Percentiles rank a stretch among this genome's conserved stretches.
Conservation (phyloP, 306 rosid genomes). For the Fagus sylvatica region DNA sequence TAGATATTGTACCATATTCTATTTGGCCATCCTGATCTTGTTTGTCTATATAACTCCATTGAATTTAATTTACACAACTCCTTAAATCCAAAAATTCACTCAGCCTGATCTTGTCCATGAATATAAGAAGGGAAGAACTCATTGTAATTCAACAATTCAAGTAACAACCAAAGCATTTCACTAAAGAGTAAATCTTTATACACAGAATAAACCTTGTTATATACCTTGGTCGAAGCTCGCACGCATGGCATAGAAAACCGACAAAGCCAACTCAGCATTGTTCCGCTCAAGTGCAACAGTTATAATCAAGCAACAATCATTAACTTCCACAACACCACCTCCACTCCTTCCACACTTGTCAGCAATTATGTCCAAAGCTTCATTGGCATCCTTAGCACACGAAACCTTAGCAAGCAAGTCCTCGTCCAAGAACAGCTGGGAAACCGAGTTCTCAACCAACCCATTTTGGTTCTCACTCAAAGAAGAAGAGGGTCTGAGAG, state of each 20-base stretch:
- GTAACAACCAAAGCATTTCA: background rate
- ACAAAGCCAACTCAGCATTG: conserved; percentile 68
- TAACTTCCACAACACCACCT: conserved; percentile 52
- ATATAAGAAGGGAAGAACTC: background rate
- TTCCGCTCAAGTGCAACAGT: conserved; percentile 66
- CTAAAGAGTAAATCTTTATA: background rate
- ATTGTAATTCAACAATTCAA: background rate
- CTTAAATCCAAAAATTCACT: background rate
- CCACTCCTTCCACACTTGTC: conserved; percentile 31
- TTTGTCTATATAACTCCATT: background rate
- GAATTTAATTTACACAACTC: background rate
- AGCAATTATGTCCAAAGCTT: conserved; percentile 53
- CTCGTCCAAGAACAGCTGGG: conserved; percentile 41
- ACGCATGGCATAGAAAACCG: conserved; percentile 84
- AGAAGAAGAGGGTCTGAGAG: conserved; percentile 41
- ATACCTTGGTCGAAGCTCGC: conserved; percentile 64
- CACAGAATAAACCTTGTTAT: background rate
- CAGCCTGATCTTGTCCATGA: too few relatives aligned
- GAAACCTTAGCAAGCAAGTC: conserved; percentile 42
- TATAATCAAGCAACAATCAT: conserved; percentile 61
- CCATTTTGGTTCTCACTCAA: conserved; percentile 50
- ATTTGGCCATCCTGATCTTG: background rate
- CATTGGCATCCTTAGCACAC: conserved; percentile 54
- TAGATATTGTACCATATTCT: background rate
- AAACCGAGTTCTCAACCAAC: conserved; percentile 37